Base-by-base conservation (phyloP, 2,329 filamentous ascomycete species). In the Ophiostoma ips region DNA sequence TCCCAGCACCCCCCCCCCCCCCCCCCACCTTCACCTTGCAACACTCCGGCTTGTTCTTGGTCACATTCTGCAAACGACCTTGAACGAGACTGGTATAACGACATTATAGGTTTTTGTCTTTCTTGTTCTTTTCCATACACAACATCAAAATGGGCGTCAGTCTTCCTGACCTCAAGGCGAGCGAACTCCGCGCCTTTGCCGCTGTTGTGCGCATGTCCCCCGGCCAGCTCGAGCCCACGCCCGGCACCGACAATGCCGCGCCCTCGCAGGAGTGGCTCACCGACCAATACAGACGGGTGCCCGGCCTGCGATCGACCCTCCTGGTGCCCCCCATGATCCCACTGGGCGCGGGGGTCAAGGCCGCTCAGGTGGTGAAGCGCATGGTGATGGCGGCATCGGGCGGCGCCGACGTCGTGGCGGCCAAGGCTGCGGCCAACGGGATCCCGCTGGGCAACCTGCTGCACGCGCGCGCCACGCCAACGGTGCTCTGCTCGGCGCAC, bases 401-500 rank as follows among this genome's bases (percentile, higher is more conserved):
- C 19, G 52, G 51, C 7, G 52, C 52, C 8, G 52, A 49, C 11
- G 10, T 3, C 2, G 24, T 54, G 6, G 51, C 50, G n/a, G 49
- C 36, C 38, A 49, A 30, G 43, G 55, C 50, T 11, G 55, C 44
- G 33, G 33, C 21, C 30, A 49, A 45, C 38, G 56, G 49, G 7
- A 33, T 53, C 13, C 30, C 15, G 1, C 34, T 55, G 3, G 49
- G 51, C n/a, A 30, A 31, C 2, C 18, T 35, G 19, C 46, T 53
- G 11, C 46, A 44, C 6, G 46, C 52, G 2, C 31, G 30, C 4
- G 5, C 41, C 2, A 41, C 52, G 9, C 55, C 57, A 10, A 56
- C 57, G 13, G 48, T 53, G 10, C 54, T 61, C 19, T 60, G 58
- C 51, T 9, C 8, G 7, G 53, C 52, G 0, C 59, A 60, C 35